Conservation (phyloP, 768 basidiomycete species). For the Amanita pseudoporphyria region DNA sequence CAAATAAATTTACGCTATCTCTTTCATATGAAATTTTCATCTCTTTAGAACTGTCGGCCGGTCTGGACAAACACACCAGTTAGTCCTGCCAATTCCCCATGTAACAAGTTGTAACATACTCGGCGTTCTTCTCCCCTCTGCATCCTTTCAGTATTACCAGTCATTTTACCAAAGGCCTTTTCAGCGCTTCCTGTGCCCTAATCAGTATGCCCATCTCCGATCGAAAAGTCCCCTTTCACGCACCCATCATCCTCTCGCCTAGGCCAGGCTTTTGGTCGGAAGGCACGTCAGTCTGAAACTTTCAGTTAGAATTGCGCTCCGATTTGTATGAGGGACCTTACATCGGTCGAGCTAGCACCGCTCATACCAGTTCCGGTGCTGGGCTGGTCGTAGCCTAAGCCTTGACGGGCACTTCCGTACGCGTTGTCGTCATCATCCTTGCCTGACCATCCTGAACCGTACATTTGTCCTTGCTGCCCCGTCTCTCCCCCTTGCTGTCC, state of each 20-base stretch:
- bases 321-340: background rate
- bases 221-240: background rate
- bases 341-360: background rate
- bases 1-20: background rate
- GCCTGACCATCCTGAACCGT: background rate
- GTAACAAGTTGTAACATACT: background rate
- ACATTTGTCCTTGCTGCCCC: background rate
- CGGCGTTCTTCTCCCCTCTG: background rate
- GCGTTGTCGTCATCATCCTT: background rate
- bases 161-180: slow-evolving; percentile 4
- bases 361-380: background rate
- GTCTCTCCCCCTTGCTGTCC: background rate
- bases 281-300: background rate
- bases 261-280: background rate
- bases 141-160: background rate
- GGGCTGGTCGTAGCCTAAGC: background rate
- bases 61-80: background rate
- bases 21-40: background rate
- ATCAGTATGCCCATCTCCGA: background rate
- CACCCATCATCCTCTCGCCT: slow-evolving; percentile 1
- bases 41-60: background rate
- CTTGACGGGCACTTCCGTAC: background rate
- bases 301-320: background rate
- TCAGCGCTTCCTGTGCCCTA: background rate
- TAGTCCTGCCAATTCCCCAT: no score